A percentile compares a stretch with the other conserved stretches of the same genome.
These are phyloP conservation scores for Dichotomocladium elegans DNA, from an alignment of 371 early-diverging fungal species.

Conservation along the genomic window DNA sequence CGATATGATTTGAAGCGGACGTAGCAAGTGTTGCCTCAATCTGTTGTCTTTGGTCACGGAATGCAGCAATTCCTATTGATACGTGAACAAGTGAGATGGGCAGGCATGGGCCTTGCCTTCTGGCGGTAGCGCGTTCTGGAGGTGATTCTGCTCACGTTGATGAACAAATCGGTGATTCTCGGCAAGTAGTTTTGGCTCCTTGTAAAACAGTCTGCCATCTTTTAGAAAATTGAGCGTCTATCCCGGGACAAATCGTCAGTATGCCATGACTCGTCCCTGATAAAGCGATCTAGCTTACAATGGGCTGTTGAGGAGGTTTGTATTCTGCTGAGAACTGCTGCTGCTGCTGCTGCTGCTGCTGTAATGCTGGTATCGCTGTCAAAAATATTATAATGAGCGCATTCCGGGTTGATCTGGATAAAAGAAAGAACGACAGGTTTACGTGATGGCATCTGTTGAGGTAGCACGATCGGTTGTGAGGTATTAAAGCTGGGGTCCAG, in stretches of 20 bases:
- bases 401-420: too few relatives aligned
- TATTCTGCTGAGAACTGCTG: too few relatives aligned
- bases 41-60: slow-evolving; percentile 20
- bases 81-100: background rate
- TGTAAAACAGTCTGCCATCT: slow-evolving; percentile 36
- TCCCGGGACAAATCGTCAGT: background rate
- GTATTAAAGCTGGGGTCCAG: too few relatives aligned
- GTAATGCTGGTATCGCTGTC: too few relatives aligned
- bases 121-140: background rate
- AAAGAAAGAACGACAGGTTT: too few relatives aligned
- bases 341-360: too few relatives aligned
- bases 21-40: slow-evolving; percentile 10
- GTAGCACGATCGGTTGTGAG: too few relatives aligned
- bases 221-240: slow-evolving; percentile 12
- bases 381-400: too few relatives aligned
- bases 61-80: slow-evolving; percentile 23
- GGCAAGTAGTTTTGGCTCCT: slow-evolving; percentile 29
- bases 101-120: too few relatives aligned
- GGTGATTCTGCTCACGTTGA: slow-evolving; percentile 11
- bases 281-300: background rate
- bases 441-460: too few relatives aligned
- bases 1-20: background rate
- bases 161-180: slow-evolving; percentile 26
- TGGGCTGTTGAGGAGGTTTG: background rate
- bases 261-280: background rate